Percentiles rank a stretch among this genome's conserved stretches.
Conservation (phyloP, 2,329 filamentous ascomycete species). For the Aurifilum marmelostoma region DNA sequence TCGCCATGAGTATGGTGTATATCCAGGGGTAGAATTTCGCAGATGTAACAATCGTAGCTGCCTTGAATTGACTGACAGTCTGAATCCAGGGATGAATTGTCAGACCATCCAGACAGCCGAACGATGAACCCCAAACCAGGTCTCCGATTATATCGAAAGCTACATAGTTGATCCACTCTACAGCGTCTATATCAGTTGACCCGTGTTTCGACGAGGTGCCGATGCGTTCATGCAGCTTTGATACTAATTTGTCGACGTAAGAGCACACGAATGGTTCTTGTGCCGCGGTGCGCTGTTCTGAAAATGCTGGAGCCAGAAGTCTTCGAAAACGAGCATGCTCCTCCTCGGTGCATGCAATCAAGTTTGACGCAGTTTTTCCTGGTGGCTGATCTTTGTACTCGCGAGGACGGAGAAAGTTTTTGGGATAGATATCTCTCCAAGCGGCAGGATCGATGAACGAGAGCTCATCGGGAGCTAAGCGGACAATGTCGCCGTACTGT, state of each 20-base stretch:
- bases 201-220: background rate
- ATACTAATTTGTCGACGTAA: conserved; percentile 14
- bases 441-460: conserved; percentile 39
- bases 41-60: conserved; percentile 14
- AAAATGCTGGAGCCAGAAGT: conserved; percentile 17
- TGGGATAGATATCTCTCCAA: conserved; percentile 45
- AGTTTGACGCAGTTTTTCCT: conserved; percentile 15
- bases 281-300: conserved; percentile 14
- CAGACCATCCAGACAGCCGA: conserved; percentile 17
- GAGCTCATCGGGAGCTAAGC: conserved; percentile 44
- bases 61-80: conserved; percentile 19
- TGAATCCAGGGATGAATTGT: conserved; percentile 19
- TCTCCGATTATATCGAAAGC: conserved; percentile 23
- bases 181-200: conserved; percentile 6
- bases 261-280: conserved; percentile 14
- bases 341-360: conserved; percentile 21
- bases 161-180: conserved; percentile 20
- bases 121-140: conserved; percentile 16
- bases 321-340: conserved; percentile 19
- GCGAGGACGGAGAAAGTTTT: conserved; percentile 18
- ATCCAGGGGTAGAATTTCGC: conserved; percentile 18
- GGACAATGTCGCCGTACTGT: conserved; percentile 45
- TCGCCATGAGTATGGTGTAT: conserved; percentile 14
- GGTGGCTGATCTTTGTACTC: conserved; percentile 13
- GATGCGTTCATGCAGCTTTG: conserved; percentile 7